phyloP scores from a whole-genome alignment of 768 basidiomycete genomes.

The Tulasnella sp. region DNA sequence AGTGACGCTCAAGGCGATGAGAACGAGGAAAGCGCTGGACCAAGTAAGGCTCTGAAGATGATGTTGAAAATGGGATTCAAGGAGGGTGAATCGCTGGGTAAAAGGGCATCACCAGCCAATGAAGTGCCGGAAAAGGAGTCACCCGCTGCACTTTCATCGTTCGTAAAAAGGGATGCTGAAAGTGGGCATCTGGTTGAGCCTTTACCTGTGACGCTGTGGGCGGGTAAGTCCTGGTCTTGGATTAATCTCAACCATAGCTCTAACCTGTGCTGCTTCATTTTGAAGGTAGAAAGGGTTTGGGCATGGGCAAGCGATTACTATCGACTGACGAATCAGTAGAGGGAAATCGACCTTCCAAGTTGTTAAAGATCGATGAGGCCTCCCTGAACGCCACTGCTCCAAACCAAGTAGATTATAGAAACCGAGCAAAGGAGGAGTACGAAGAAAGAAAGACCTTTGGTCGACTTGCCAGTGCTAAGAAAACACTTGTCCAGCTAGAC shows the following conservation, averaged over 20 bases:
- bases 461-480: slow-evolving; percentile 54
- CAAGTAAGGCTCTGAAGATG: slow-evolving; percentile 69
- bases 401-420: slow-evolving; percentile 37
- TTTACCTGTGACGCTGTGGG: slow-evolving; percentile 66
- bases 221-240: slow-evolving; percentile 38
- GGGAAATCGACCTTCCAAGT: too few relatives aligned
- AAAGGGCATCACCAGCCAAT: slow-evolving; percentile 17
- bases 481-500: slow-evolving; percentile 62
- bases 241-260: background rate
- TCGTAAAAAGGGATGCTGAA: background rate
- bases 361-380: slow-evolving; percentile 42
- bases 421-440: slow-evolving; percentile 58
- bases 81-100: slow-evolving; percentile 64
- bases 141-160: slow-evolving; percentile 12
- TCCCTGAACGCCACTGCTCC: slow-evolving; percentile 29
- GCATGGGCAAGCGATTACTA: slow-evolving; percentile 43
- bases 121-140: slow-evolving; percentile 12
- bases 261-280: background rate
- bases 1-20: slow-evolving; percentile 3
- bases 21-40: background rate
- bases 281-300: slow-evolving; percentile 57
- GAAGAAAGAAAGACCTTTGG: slow-evolving; percentile 63
- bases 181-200: slow-evolving; percentile 46
- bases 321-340: too few relatives aligned
- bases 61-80: slow-evolving; percentile 95